Evolutionary conservation across 2,329 filamentous ascomycete genomes (phyloP).

Genomic region (Didymella pinodella): DNA sequence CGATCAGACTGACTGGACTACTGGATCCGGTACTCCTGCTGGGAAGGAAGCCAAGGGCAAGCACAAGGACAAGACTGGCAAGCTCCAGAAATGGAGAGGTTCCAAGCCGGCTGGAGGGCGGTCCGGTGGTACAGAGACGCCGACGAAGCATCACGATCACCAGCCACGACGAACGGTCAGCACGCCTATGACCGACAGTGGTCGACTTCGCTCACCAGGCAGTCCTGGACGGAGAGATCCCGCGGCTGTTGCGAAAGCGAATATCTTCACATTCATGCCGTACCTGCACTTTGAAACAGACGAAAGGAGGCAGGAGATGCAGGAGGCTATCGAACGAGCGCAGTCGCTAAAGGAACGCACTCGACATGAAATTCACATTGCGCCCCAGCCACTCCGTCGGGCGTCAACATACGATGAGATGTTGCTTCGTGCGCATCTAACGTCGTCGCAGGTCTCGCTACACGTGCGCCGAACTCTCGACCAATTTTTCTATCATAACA

Average conservation of each 20-base stretch:
- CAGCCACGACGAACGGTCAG: slow-evolving; percentile 34
- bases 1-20: slow-evolving; percentile 45
- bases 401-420: slow-evolving; percentile 54
- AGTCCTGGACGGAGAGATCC: slow-evolving; percentile 47
- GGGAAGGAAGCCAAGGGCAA: slow-evolving; percentile 39
- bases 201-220: slow-evolving; percentile 45
- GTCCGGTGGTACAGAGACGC: slow-evolving; percentile 41
- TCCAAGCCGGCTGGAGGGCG: slow-evolving; percentile 32
- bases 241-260: slow-evolving; percentile 41
- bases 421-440: slow-evolving; percentile 59
- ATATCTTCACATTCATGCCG: slow-evolving; percentile 65
- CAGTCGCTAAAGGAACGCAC: slow-evolving; percentile 34
- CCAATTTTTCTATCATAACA: slow-evolving; percentile 72
- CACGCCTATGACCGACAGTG: slow-evolving; percentile 38
- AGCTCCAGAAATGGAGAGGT: slow-evolving; percentile 41
- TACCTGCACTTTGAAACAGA: slow-evolving; percentile 72
- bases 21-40: slow-evolving; percentile 22
- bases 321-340: slow-evolving; percentile 58
- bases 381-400: slow-evolving; percentile 32
- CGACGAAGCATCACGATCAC: slow-evolving; percentile 34
- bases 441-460: slow-evolving; percentile 56
- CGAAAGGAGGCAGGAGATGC: slow-evolving; percentile 63
- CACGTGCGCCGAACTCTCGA: slow-evolving; percentile 70
- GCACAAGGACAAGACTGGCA: slow-evolving; percentile 45
- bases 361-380: slow-evolving; percentile 25